Conservation (phyloP, 2,329 filamentous ascomycete genomes). For the Pseudopyrenochaeta lycopersici region DNA sequence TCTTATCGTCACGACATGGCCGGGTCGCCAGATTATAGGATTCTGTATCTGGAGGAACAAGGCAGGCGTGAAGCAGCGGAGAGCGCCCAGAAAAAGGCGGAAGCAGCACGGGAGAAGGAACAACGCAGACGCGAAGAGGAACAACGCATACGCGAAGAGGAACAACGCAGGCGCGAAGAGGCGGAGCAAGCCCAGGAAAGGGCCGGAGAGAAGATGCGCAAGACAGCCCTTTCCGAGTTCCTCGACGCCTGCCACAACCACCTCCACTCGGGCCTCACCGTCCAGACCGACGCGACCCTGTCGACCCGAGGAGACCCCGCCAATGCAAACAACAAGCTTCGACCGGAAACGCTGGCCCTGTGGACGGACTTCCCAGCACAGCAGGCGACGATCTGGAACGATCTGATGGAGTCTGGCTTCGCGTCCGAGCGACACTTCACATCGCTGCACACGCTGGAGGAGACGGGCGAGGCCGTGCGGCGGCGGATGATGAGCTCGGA, state of each 20-base stretch:
- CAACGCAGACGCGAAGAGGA: constrained; percentile 1
- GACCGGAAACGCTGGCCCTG: constrained; percentile 13
- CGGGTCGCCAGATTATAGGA: constrained; percentile 12
- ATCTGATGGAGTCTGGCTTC: constrained; percentile 21
- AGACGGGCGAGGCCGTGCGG: constrained; percentile 17
- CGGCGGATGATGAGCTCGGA: constrained; percentile 23
- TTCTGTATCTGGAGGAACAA: constrained; percentile 13
- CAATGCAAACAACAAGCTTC: constrained; percentile 30
- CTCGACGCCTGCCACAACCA: constrained; percentile 25
- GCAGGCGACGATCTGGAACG: constrained; percentile 23
- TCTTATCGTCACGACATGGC: constrained; percentile 3
- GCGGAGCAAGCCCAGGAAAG: no score
- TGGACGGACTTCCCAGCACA: constrained; percentile 24
- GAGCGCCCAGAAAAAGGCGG: no score
- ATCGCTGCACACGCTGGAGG: constrained; percentile 21
- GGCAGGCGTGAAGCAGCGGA: constrained; percentile 14
- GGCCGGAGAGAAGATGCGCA: constrained; percentile 15
- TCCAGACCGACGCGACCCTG: constrained; percentile 14
- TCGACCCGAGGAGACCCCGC: constrained; percentile 24
- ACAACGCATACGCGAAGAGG: constrained; percentile 18
- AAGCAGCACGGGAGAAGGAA: no score
- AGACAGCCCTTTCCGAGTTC: constrained; percentile 25
- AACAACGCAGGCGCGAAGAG: no score
- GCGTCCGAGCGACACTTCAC: constrained; percentile 22
- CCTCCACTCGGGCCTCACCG: constrained; percentile 14